These are phyloP conservation scores for Hibiscus tridactylites DNA, from an alignment of 345 rosid genomes.

Conservation along the genomic window DNA sequence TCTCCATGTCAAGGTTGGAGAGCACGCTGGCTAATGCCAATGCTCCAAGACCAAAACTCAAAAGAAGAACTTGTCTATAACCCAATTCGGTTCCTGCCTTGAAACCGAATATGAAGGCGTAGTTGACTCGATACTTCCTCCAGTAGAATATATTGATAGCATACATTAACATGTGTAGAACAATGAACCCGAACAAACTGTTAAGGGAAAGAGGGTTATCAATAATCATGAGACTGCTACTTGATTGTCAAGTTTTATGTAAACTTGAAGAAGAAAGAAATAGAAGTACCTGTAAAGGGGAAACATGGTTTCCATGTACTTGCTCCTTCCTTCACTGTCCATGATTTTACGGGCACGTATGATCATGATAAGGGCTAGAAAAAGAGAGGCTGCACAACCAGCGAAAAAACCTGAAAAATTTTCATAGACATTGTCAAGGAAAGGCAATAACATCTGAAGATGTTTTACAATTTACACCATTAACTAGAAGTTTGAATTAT, in stretches of 20 bases:
- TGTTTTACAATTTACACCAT: not conserved
- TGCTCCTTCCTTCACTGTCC: conserved; percentile 7
- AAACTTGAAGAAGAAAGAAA: not conserved
- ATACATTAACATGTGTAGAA: conserved; percentile 40
- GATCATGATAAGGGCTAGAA: conserved; percentile 24
- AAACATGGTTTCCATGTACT: conserved; percentile 41
- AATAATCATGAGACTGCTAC: not conserved
- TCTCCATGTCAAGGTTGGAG: conserved; percentile 36
- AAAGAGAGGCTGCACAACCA: conserved; percentile 34
- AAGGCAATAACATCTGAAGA: not conserved
- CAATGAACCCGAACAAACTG: conserved; percentile 39
- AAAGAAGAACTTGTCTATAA: conserved; percentile 27
- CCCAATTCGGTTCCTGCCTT: conserved; percentile 37
- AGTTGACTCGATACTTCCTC: conserved; percentile 41
- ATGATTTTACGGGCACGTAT: conserved; percentile 24
- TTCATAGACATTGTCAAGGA: not conserved
- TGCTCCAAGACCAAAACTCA: conserved; percentile 32
- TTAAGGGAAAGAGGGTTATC: not conserved
- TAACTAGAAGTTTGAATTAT: not conserved
- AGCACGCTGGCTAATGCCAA: conserved; percentile 31
- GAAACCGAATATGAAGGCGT: conserved; percentile 48
- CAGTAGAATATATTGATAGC: conserved; percentile 38
- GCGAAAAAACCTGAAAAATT: conserved; percentile 32
- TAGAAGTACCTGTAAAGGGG: conserved; percentile 38
- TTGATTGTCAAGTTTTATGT: not conserved